Conservation (phyloP, 108 stramenopile genomes). For the Skeletonema costatum region DNA sequence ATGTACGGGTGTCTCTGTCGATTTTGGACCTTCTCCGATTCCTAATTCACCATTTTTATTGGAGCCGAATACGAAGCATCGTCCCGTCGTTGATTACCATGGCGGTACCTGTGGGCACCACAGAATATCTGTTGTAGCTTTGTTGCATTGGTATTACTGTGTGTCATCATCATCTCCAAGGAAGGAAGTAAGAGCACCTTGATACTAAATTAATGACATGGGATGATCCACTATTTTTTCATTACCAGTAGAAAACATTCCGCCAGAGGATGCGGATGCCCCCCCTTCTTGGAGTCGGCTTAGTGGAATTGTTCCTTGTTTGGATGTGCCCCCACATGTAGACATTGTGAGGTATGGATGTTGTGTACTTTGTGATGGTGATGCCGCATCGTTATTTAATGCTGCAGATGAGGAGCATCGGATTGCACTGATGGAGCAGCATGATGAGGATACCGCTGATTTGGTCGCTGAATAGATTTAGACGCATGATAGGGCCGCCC, state of each 20-base stretch:
- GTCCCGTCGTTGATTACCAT: slow-evolving; percentile 52
- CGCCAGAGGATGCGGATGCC: background rate
- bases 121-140: slow-evolving; percentile 42
- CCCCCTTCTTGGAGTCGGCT: slow-evolving; percentile 4
- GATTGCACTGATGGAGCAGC: background rate
- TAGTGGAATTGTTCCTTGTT: slow-evolving; percentile 33
- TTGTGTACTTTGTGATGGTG: background rate
- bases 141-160: background rate
- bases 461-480: background rate
- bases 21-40: slow-evolving; percentile 19
- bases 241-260: slow-evolving; percentile 14
- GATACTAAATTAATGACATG: slow-evolving; percentile 19
- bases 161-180: slow-evolving; percentile 6
- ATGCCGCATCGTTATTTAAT: background rate
- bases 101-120: slow-evolving; percentile 71
- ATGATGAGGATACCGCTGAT: background rate
- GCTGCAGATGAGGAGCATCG: background rate
- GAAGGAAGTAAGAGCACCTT: background rate
- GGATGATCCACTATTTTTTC: slow-evolving; percentile 39
- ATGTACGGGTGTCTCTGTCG: slow-evolving; percentile 18
- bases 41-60: slow-evolving; percentile 85
- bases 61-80: slow-evolving; percentile 60
- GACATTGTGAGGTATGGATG: slow-evolving; percentile 12
- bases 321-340: slow-evolving; percentile 54
- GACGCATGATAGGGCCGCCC: background rate